A percentile compares a stretch with the other conserved stretches of the same genome.
Conservation (phyloP, 2,329 filamentous ascomycete genomes). For the Kalmusia sp. region DNA sequence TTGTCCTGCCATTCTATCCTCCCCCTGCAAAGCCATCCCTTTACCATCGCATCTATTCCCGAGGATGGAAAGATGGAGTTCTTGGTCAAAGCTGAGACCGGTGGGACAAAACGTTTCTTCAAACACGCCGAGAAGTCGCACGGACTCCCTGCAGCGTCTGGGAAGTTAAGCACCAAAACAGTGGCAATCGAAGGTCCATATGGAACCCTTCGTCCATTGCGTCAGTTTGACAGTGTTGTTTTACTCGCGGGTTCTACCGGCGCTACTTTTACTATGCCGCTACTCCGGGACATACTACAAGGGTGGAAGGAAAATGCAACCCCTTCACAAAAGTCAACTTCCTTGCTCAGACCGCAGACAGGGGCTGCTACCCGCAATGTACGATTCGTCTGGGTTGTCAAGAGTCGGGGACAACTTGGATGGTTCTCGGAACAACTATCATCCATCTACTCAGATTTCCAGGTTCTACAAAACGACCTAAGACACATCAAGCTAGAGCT, state of each 20-base stretch:
- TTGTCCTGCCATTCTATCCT: conserved; percentile 63
- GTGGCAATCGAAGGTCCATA: conserved; percentile 64
- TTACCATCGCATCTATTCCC: conserved; percentile 66
- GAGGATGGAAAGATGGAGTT: conserved; percentile 64
- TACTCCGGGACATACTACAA: conserved; percentile 63
- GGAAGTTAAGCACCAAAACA: conserved; percentile 30
- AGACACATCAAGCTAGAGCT: conserved; percentile 57
- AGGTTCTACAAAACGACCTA: conserved; percentile 44
- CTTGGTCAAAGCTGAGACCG: conserved; percentile 61
- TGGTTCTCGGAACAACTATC: conserved; percentile 63
- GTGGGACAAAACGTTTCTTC: conserved; percentile 60
- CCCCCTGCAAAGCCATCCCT: conserved; percentile 69
- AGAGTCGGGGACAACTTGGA: conserved; percentile 57
- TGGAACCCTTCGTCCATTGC: conserved; percentile 58
- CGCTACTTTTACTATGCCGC: conserved; percentile 63
- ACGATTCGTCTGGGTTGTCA: conserved; percentile 66
- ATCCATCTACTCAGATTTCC: conserved; percentile 52
- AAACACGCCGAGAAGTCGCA: conserved; percentile 56
- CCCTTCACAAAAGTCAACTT: conserved; percentile 4
- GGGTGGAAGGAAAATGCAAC: conserved; percentile 48
- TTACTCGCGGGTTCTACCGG: conserved; percentile 68
- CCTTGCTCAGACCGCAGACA: conserved; percentile 24
- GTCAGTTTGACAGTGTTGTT: conserved; percentile 67
- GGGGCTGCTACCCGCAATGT: conserved; percentile 56
- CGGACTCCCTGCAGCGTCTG: conserved; percentile 14